Base-by-base conservation (phyloP, 31 red algal genomes). In the Endocladia muricata region DNA sequence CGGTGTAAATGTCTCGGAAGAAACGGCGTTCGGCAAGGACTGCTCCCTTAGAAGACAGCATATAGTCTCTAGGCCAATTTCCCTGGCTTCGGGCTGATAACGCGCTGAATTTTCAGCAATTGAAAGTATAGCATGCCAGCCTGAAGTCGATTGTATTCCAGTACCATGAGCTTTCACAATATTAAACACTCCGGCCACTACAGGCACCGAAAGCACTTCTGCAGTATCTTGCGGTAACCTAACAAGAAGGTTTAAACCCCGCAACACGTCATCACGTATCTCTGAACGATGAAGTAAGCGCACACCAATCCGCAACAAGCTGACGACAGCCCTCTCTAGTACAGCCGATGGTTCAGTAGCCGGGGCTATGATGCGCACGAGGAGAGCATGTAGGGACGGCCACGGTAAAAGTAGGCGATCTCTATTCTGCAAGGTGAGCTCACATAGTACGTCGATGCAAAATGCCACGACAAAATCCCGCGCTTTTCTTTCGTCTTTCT, bases 271-370 rank as follows among this genome's bases (percentile, higher is more conserved):
- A 62, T 83, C 80, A 42, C 71, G 72, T 22, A 91, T 47, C 32
- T 89, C 90, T 23, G 52, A 51, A 38, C 86, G 72, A 51, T 88
- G 78, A 1, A 90, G 68, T 4, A 86, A 73, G 2, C 90, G 90
- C 37, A 85, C 83, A 47, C 79, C 82, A 74, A 91, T 41, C 17
- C 95, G 85, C 19, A 98, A 54, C 1, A 98, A 74, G 25, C 77
- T 84, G n/a, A 98, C 81, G 1, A 89, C 88, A 44, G 91, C 86
- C 34, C 95, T 55, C 70, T 94, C 95, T n/a, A 91, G 51, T 26
- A 91, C 64, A 26, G 77, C 68, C 31, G 76, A 77, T 7, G 95
- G 81, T 4, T 75, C 19, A 0, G 77, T 85, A 15, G 79, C 79
- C 7, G 82, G 76, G 25, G 77, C 79, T 28, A 91, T 81, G 6